A percentile compares a stretch with the other conserved stretches of the same genome.
These are phyloP conservation scores for Penicillium sp. DNA, from an alignment of 2,329 filamentous ascomycete species.

Conservation along the genomic window DNA sequence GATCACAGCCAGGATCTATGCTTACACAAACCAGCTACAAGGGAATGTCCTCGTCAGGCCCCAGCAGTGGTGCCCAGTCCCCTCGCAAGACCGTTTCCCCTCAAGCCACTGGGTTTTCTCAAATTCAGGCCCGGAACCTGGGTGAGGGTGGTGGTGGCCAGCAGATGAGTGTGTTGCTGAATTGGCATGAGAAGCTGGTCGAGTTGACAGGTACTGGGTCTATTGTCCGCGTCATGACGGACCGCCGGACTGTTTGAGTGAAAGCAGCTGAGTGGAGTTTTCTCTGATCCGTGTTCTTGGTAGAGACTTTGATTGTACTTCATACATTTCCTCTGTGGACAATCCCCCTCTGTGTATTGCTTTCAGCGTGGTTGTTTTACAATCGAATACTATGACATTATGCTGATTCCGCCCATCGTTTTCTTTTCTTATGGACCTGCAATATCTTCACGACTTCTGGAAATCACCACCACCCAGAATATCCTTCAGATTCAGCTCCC, in stretches of 20 bases:
- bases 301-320: slow-evolving; percentile 26
- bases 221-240: slow-evolving; percentile 93
- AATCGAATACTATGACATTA: slow-evolving; percentile 28
- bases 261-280: slow-evolving; percentile 9
- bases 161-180: slow-evolving; percentile 93
- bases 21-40: slow-evolving; percentile 68
- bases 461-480: slow-evolving; percentile 58
- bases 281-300: slow-evolving; percentile 19
- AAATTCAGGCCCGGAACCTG: slow-evolving; percentile 63
- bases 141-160: slow-evolving; percentile 72
- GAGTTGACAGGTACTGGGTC: slow-evolving; percentile 90
- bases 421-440: not conserved
- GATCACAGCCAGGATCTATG: not conserved
- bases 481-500: slow-evolving; percentile 85
- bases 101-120: slow-evolving; percentile 85
- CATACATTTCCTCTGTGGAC: slow-evolving; percentile 17
- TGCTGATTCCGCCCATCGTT: slow-evolving; percentile 11
- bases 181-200: slow-evolving; percentile 98
- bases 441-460: slow-evolving; percentile 21
- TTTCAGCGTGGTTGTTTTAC: slow-evolving; percentile 28
- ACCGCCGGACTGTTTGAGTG: slow-evolving; percentile 79
- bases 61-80: slow-evolving; percentile 46
- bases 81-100: slow-evolving; percentile 62
- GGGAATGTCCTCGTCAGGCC: slow-evolving; percentile 66
- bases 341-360: slow-evolving; percentile 13